These are phyloP conservation scores for Allium fistulosum DNA, from an alignment of 106 monocot genomes.

Conservation along the genomic window DNA sequence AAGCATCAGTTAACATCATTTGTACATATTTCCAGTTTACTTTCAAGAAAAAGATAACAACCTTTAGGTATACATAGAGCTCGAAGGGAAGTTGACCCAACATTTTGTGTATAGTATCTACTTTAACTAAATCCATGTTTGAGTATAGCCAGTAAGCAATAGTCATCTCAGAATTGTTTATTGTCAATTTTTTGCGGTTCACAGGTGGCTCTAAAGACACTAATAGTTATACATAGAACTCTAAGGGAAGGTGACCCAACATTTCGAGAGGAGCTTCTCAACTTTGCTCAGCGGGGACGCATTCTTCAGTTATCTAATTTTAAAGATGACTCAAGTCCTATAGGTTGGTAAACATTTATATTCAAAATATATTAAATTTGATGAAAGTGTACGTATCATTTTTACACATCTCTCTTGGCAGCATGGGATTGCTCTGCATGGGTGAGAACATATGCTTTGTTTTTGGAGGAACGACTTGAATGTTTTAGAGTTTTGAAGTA, in stretches of 20 bases:
- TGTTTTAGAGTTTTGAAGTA: constrained; percentile 87
- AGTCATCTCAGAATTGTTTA: background rate
- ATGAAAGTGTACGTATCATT: too few species aligned
- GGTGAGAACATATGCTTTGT: constrained; percentile 91
- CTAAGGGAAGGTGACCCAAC: constrained; percentile 94
- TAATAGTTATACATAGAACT: constrained; percentile 85
- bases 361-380: too few species aligned
- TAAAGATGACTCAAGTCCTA: constrained; percentile 92
- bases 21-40: too few species aligned
- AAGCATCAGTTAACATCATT: too few species aligned
- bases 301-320: constrained; percentile 83
- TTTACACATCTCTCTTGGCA: constrained; percentile 10
- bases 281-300: constrained; percentile 52
- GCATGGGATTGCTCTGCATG: constrained; percentile 99
- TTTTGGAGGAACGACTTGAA: constrained; percentile 94
- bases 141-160: background rate
- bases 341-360: constrained; percentile 33
- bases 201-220: constrained; percentile 87
- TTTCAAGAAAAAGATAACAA: too few species aligned
- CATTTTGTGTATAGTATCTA: background rate
- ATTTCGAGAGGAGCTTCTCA: constrained; percentile 89
- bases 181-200: background rate
- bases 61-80: too few species aligned
- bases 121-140: background rate
- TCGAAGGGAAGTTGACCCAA: too few species aligned